A percentile compares a stretch with the other conserved stretches of the same genome.
Evolutionary conservation across 2,329 filamentous ascomycete species (phyloP).

Genomic region (Dissoconium aciculare): DNA sequence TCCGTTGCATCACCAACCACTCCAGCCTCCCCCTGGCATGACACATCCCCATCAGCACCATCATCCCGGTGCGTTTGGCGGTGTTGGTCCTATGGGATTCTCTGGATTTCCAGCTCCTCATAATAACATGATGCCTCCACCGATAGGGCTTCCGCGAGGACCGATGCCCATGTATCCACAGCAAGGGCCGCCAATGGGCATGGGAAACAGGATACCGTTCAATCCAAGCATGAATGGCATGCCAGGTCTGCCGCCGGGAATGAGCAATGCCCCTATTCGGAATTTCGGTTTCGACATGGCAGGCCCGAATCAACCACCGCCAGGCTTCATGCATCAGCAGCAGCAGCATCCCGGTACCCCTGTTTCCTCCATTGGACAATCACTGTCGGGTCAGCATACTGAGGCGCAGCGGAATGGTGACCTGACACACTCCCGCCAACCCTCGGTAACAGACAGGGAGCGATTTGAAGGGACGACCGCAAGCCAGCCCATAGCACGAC

Average conservation of each 20-base stretch:
- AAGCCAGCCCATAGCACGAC: conserved; percentile 62
- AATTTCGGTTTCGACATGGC: conserved; percentile 38
- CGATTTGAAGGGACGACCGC: conserved; percentile 46
- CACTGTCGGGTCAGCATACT: conserved; percentile 13
- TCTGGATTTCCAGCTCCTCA: conserved; percentile 40
- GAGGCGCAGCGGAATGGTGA: conserved; percentile 27
- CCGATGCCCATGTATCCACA: conserved; percentile 41
- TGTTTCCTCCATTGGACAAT: conserved; percentile 24
- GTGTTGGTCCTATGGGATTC: conserved; percentile 41
- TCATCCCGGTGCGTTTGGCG: conserved; percentile 27
- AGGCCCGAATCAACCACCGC: conserved; percentile 23
- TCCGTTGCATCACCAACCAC: conserved; percentile 45
- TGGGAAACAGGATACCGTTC: conserved; percentile 25
- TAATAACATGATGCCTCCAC: conserved; percentile 38
- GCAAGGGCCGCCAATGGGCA: conserved; percentile 36
- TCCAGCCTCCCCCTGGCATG: conserved; percentile 42
- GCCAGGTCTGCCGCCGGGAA: conserved; percentile 33
- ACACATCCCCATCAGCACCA: conserved; percentile 28
- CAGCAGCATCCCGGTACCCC: conserved; percentile 18
- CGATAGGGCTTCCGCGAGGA: conserved; percentile 36
- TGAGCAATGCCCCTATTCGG: conserved; percentile 40
- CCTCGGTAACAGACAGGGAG: conserved; percentile 47
- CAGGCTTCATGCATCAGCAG: conserved; percentile 34
- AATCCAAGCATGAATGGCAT: conserved; percentile 20
- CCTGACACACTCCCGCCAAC: conserved; percentile 54